Evolutionary conservation across 2,329 filamentous ascomycete genomes (phyloP), one percentile per base, ranked within the genome.

Genomic region (Colletotrichum sp.): DNA sequence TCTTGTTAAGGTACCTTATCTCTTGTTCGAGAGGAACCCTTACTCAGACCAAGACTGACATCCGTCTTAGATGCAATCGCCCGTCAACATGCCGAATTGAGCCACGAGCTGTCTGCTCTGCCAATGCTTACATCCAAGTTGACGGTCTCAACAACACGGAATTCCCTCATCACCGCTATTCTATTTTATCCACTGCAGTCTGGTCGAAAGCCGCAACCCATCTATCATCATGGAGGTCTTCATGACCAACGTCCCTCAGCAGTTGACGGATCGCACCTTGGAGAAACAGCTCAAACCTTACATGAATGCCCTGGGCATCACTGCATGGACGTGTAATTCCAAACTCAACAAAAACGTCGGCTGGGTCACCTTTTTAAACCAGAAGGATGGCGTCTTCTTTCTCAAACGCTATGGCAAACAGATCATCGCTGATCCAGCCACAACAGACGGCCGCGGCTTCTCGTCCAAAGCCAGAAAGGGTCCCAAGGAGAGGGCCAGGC

Each of bases 251-350:
- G 82, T 91, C 16, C 88, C 89, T 2, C 34, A 67, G 12, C 81
- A 85, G 32, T 78, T 90, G 34, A 81, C 84, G 12, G 83, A 87
- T 4, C 78, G 84, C 0, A 78, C 78, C 8, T 80, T 91, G 12
- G 80, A 78, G 13, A 78, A 70, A 0, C 85, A 87, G 66, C 82
- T 92, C 2, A 68, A 78, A 18, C 85, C 86, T 0, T 80, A 84
- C 32, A 85, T 91, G 80, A 79, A 81, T 0, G 77, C 64, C 0
- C 82, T 91, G 3, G 73, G 77, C 2, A 88, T 91, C 64, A 32
- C 75, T 1, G 82, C 87, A 8, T 91, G 86, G 82, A 69, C 70
- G 0, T 89, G 86, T 76, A 82, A 87, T 1, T 90, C 90, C 74
- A 80, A 82, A 1, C 80, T 79, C 4, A 79, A 80, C 5, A 86